phyloP scores from a whole-genome alignment of 345 rosid genomes.

The Kernera saxatilis region DNA sequence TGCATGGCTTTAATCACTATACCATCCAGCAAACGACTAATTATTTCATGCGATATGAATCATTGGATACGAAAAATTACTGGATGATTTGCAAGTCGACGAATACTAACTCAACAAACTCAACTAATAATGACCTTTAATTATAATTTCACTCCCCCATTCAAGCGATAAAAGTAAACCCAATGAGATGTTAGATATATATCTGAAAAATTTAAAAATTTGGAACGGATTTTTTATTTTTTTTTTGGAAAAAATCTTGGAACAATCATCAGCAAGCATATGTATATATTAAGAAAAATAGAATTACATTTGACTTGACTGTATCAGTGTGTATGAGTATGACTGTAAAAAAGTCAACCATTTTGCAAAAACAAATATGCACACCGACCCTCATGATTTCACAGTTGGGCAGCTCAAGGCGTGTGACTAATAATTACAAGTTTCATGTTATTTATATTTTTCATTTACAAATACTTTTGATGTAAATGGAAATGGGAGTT shows the following conservation, averaged over 20 bases:
- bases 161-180: neutral
- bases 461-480: neutral
- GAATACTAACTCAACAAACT: constrained; percentile 29
- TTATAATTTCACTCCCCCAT: neutral
- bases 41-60: constrained; percentile 17
- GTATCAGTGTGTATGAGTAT: neutral
- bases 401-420: constrained; percentile 19
- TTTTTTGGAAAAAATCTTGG: neutral
- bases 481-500: constrained; percentile 29
- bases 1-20: constrained; percentile 34
- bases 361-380: constrained; percentile 8
- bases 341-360: constrained; percentile 29
- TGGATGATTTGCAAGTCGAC: constrained; percentile 12
- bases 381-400: constrained; percentile 27
- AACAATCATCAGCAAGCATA: neutral
- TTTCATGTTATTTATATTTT: neutral
- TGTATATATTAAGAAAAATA: neutral
- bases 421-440: constrained; percentile 24
- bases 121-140: constrained; percentile 8
- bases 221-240: neutral
- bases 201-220: neutral
- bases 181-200: neutral
- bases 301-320: neutral
- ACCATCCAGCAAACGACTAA: constrained; percentile 31
- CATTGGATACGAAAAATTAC: constrained; percentile 16